Evolutionary conservation across 2,329 filamentous ascomycete species (phyloP).

Genomic region (Trichoderma sp.): DNA sequence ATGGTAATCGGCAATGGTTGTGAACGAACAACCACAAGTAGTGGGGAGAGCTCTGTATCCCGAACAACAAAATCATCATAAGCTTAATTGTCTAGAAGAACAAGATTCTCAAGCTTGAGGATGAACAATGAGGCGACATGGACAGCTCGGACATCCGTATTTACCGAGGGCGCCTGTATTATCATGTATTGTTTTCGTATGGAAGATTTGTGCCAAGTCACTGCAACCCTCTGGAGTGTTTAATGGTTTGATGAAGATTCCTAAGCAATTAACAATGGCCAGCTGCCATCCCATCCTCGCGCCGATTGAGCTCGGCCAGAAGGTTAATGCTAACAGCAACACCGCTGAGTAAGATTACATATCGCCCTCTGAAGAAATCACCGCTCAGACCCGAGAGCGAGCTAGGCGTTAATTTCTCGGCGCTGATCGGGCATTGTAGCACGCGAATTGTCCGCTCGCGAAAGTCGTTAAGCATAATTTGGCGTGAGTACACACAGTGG

Average conservation of each 20-base stretch:
- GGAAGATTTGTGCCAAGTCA: neutral
- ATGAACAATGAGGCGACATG: neutral
- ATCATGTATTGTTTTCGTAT: too few relatives aligned
- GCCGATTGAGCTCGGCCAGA: neutral
- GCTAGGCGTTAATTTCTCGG: neutral
- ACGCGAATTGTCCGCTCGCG: neutral
- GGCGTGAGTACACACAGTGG: neutral
- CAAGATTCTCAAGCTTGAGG: too few relatives aligned
- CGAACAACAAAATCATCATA: neutral
- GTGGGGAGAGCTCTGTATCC: neutral
- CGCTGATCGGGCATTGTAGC: neutral
- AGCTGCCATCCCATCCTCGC: neutral
- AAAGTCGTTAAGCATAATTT: neutral
- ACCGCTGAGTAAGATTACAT: neutral
- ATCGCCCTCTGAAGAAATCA: neutral
- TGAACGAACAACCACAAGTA: too few relatives aligned
- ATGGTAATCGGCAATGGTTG: neutral
- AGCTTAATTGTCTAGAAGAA: neutral
- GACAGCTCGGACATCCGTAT: neutral
- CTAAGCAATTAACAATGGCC: neutral
- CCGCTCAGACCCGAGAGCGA: neutral
- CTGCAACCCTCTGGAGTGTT: neutral
- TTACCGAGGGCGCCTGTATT: neutral
- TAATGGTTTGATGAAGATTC: neutral
- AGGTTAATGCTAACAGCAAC: neutral